Base-by-base conservation (phyloP, 768 basidiomycete genomes). In the Agaricus bisporus region DNA sequence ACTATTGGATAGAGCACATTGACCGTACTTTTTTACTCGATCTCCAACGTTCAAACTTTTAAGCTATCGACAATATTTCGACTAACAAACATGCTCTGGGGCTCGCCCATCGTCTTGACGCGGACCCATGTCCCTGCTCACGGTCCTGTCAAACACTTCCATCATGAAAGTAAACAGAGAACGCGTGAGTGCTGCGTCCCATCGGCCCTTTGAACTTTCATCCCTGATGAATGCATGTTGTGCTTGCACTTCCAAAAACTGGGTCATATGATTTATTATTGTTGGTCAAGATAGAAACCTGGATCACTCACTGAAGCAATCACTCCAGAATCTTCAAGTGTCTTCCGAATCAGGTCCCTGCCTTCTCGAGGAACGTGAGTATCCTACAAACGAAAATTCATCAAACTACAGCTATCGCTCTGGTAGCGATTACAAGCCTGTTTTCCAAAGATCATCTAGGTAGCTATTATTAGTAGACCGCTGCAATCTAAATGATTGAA, bases 211-310 rank as follows among this genome's bases (percentile, higher is more conserved):
- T 28, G 88, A 91, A 6, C 80, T 78, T 61, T 94, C 91, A 65
- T 95, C 94, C 5, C 95, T 84, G 56, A 98, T 86, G 69, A 98
- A 98, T 3, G 95, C 95, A 60, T 98, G 95, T 62, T 98, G 95
- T 0, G 95, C 95, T 67, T 97, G 93, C 12, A 98, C 92, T 67
- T 98, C 95, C 55, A 97, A 71, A 67, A 95, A 94, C 89, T 94
- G 44, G 20, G 29, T 11, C 25, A 7, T 18, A 28, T 41, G 8
- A 3, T 14, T 22, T 20, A 26, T 41, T 9, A 32, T 41, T 9
- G 4, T n/a, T 22, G 28, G 25, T 41, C 26, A 14, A 12, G 26
- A 14, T 12, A 36, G 32, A 18, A 48, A 5, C 20, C 1, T 1
- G 32, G 39, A 36, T 22, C 18, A 73, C 83, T 60, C 58, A 94